phyloP scores from a whole-genome alignment of 352 stramenopile species.

The Phytophthora fragariaefolia region DNA sequence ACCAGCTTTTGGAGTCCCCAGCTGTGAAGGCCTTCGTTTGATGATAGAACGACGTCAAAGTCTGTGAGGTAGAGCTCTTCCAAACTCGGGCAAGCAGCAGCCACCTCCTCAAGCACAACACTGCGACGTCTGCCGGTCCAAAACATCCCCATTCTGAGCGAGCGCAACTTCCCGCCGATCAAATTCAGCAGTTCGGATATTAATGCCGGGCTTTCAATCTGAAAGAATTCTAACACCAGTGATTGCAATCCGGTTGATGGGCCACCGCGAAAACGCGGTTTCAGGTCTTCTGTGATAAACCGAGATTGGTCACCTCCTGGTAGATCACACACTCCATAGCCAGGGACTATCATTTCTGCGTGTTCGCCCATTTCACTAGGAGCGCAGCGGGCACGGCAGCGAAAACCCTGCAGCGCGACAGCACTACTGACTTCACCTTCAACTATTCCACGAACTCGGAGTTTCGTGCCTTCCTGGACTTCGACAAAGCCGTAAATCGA shows the following conservation, averaged over 20 bases:
- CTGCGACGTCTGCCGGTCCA: background rate
- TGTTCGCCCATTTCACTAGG: too few relatives aligned
- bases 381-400: slow-evolving; percentile 4
- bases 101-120: slow-evolving; percentile 2
- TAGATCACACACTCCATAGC: background rate
- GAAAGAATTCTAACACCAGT: slow-evolving; percentile 18
- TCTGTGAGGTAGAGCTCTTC: slow-evolving; percentile 10
- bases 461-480: too few relatives aligned
- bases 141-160: background rate
- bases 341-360: slow-evolving; percentile 7
- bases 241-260: background rate
- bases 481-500: too few relatives aligned
- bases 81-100: slow-evolving; percentile 5
- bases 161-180: slow-evolving; percentile 14
- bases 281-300: background rate
- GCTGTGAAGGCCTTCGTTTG: background rate
- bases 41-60: slow-evolving; percentile 2
- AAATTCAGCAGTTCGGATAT: background rate
- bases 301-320: background rate
- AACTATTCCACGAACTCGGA: too few relatives aligned
- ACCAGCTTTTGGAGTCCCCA: slow-evolving; percentile 23
- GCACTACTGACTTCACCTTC: background rate
- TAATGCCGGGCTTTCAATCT: slow-evolving; percentile 12
- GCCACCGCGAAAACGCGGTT: background rate
- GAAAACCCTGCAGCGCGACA: background rate